Conservation (phyloP, 2,329 filamentous ascomycete species). For the Xylariales sp. region DNA sequence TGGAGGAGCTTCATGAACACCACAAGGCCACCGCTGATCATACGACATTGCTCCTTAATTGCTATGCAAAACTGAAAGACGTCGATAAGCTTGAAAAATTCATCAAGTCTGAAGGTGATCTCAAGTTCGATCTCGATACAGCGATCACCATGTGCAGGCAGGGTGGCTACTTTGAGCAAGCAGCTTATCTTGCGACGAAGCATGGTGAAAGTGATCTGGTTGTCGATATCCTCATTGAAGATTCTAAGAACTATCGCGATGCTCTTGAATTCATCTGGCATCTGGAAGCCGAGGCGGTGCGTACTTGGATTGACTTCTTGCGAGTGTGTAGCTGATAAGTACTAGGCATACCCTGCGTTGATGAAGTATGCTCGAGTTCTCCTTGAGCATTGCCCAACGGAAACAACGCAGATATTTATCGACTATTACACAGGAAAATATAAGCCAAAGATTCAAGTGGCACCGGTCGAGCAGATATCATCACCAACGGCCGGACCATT, state of each 20-base stretch:
- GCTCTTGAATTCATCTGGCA: slow-evolving; percentile 90
- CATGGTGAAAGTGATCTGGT: slow-evolving; percentile 92
- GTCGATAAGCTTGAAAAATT: slow-evolving; percentile 94
- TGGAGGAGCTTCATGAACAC: slow-evolving; percentile 93
- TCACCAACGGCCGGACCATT: slow-evolving; percentile 32
- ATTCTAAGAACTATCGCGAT: slow-evolving; percentile 84
- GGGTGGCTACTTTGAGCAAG: slow-evolving; percentile 94
- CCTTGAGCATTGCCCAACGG: slow-evolving; percentile 76
- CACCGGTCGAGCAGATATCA: slow-evolving; percentile 30
- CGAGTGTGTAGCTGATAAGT: slow-evolving; percentile 26
- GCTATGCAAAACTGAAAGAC: slow-evolving; percentile 96
- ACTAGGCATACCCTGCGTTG: slow-evolving; percentile 75
- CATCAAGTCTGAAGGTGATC: slow-evolving; percentile 89
- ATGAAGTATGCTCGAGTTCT: slow-evolving; percentile 95
- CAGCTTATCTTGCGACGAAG: slow-evolving; percentile 89
- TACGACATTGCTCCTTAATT: slow-evolving; percentile 90
- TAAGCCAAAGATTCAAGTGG: slow-evolving; percentile 61
- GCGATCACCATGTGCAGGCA: slow-evolving; percentile 97
- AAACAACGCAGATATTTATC: slow-evolving; percentile 84
- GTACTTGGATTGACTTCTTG: slow-evolving; percentile 24
- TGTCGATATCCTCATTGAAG: slow-evolving; percentile 92
- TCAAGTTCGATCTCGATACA: slow-evolving; percentile 95
- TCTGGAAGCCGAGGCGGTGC: slow-evolving; percentile 69
- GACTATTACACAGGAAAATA: slow-evolving; percentile 92
- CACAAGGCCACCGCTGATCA: slow-evolving; percentile 92